Base-by-base conservation (phyloP, 2,329 filamentous ascomycete species). In the Sclerotinia glacialis region DNA sequence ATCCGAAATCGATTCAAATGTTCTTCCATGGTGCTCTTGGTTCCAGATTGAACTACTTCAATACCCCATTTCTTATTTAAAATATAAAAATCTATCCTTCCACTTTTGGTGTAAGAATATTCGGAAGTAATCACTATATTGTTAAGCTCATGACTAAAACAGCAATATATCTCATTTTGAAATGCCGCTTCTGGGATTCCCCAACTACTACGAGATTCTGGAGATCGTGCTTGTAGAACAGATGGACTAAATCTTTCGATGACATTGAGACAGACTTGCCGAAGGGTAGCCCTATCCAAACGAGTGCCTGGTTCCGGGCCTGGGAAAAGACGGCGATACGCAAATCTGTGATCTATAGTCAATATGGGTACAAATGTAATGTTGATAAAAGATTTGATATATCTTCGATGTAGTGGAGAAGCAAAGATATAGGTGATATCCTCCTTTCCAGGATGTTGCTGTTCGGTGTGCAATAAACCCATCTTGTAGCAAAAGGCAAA, bases 111-210 rank as follows among this genome's bases (percentile, higher is more conserved):
- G 6, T 47, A 26, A 11, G 44, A 26, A 60, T 60, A 49, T 60
- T 60, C 58, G 18, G 40, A 28, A 23, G 49, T 21, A 1, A 60
- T 60, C 3, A 18, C 26, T 23, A 60, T 11, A 60, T 49, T 60
- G 3, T 49, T 12, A 49, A 60, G 26, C 26, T 60, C 58, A 23
- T 18, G 8, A 14, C 18, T 60, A 21, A 60, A 31, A 23, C 44
- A 60, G 47, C 28, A 60, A 60, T 60, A 60, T 5, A 60, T 60
- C 42, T 60, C 56, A n/a, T 60, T 21, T 42, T 34, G 26, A 6
- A 60, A 47, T 3, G 12, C 56, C n/a, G 56, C 18, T 46, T 47
- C 40, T 60, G 58, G 58, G 26, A 60, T 60, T 18, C 58, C 58
- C 58, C 42, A 37, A 4, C 23, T 37, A 23, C 16, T 11, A 11